Evolutionary conservation across 805 yeast species (phyloP).

Genomic region (Teunomyces tritomae): DNA sequence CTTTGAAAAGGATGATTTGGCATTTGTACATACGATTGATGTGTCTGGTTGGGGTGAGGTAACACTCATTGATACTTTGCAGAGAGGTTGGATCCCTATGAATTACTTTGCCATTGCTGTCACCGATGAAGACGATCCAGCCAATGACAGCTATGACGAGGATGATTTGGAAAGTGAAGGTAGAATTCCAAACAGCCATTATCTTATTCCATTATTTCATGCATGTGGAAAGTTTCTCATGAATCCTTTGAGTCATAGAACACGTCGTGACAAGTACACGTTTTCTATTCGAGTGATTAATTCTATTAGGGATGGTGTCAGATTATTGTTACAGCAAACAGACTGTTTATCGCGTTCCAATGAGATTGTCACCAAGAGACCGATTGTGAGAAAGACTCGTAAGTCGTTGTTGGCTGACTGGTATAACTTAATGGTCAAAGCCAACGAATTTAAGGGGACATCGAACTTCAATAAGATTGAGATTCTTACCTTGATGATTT

Average conservation of each 20-base stretch:
- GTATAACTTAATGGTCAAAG: conserved; percentile 75
- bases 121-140: conserved; percentile 19
- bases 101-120: conserved; percentile 63
- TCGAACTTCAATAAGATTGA: conserved; percentile 56
- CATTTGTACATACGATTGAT: conserved; percentile 75
- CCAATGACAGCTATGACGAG: conserved; percentile 16
- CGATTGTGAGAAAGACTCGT: conserved; percentile 60
- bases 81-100: conserved; percentile 85
- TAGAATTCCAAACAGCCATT: conserved; percentile 39
- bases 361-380: conserved; percentile 61
- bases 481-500: conserved; percentile 59
- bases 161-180: conserved; percentile 34
- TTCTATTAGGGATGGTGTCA: conserved; percentile 70
- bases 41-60: conserved; percentile 90
- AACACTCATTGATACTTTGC: conserved; percentile 58
- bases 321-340: conserved; percentile 59
- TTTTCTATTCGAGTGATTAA: conserved; percentile 59
- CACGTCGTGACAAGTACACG: conserved; percentile 40
- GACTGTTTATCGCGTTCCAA: conserved; percentile 75
- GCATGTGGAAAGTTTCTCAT: conserved; percentile 65
- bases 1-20: conserved; percentile 65
- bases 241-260: conserved; percentile 56
- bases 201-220: conserved; percentile 53
- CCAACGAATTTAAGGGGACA: conserved; percentile 70
- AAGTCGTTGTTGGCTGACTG: conserved; percentile 74